Base-by-base conservation (phyloP, 2,329 filamentous ascomycete genomes). In the Paramyrothecium roridum region DNA sequence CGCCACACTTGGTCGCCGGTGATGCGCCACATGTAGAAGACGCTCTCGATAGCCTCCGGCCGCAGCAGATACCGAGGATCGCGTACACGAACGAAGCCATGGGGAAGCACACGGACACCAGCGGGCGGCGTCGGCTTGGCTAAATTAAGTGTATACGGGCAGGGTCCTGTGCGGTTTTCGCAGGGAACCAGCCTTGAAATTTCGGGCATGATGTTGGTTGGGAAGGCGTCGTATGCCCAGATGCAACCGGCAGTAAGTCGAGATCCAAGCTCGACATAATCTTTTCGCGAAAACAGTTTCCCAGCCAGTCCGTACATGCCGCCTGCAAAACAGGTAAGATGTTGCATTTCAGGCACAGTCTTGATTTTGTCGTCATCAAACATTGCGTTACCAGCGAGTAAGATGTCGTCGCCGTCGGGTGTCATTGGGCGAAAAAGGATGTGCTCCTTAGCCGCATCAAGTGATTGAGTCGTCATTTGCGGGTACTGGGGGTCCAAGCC, bases 371-470 rank as follows among this genome's bases (percentile, higher is more conserved):
- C 59, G 19, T 64, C 61, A 16, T 64, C 63, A 33, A 66, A 65
- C 40, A 71, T 61, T 48, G 66, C 69, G 50, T 71, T 74, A 52
- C 68, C 86, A 0, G 84, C 77, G 53, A 89, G 73, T 26, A 90
- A 76, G 22, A 90, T 81, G 59, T 89, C 78, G 6, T 77, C 73
- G 50, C 82, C 77, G 19, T 78, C 72, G 1, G 82, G 82, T 10
- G 83, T 80, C 76, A 90, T 84, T 1, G 89, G 89, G 1, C 83
- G 80, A 71, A 85, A 91, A 56, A 92, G 80, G 22, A 92, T 74
- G 62, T 86, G 73, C 52, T 85, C 76, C 55, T 81, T 82, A 2
- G 83, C 82, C 0, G 83, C 79, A 22, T 86, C 80, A 52, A 89
- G 82, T 20, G 87, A 82, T 47, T 74, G 75, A 52, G 81, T 73